phyloP scores from a whole-genome alignment of 169 alveolate species.

The Neospora caninum region DNA sequence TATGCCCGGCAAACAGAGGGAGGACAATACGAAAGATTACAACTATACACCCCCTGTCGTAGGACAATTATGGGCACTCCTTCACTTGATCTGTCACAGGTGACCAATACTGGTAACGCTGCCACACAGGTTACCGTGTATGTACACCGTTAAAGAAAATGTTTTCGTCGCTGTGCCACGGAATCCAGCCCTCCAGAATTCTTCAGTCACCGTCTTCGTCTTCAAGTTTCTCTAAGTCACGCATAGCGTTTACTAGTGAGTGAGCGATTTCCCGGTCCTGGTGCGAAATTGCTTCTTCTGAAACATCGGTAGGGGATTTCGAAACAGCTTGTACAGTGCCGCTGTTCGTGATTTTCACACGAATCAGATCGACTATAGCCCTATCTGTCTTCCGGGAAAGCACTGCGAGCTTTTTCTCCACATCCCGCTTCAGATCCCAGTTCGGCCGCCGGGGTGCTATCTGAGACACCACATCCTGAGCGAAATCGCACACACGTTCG shows the following conservation, averaged over 20 bases:
- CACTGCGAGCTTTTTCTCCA: slow-evolving; percentile 75
- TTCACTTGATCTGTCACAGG: no score
- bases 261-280: slow-evolving; percentile 36
- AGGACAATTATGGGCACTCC: not conserved
- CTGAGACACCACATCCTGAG: slow-evolving; percentile 73
- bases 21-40: not conserved
- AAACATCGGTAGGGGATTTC: not conserved
- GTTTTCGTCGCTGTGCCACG: not conserved
- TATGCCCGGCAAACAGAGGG: not conserved
- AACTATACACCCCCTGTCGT: not conserved
- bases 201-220: slow-evolving; percentile 9
- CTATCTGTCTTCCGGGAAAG: slow-evolving; percentile 80
- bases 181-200: not conserved
- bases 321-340: not conserved
- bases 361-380: slow-evolving; percentile 80
- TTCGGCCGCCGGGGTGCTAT: slow-evolving; percentile 77
- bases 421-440: slow-evolving; percentile 84
- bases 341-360: slow-evolving; percentile 70
- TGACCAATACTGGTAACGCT: not conserved
- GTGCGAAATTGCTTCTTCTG: not conserved
- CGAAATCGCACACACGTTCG: not conserved
- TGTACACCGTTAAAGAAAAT: not conserved
- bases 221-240: slow-evolving; percentile 45
- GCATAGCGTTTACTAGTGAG: slow-evolving; percentile 24
- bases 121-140: not conserved